phyloP scores from a whole-genome alignment of 2,329 filamentous ascomycete species.

The Graphium sp. region DNA sequence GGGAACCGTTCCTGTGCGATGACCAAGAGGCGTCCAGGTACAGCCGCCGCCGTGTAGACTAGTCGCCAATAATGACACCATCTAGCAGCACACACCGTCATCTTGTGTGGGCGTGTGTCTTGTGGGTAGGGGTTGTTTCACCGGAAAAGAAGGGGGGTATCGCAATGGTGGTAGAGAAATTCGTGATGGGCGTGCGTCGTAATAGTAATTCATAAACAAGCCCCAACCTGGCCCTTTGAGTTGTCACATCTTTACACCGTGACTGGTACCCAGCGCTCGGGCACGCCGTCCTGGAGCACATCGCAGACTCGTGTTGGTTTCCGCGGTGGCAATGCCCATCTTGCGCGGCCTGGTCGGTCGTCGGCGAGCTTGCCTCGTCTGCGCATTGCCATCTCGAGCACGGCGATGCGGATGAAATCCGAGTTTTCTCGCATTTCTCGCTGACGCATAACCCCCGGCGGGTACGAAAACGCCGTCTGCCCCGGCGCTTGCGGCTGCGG shows the following conservation, averaged over 20 bases:
- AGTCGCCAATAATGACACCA: too few species aligned
- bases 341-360: conserved; percentile 47
- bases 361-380: conserved; percentile 49
- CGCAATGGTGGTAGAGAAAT: too few species aligned
- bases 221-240: too few species aligned
- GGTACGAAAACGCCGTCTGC: conserved; percentile 15
- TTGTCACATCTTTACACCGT: conserved; percentile 8
- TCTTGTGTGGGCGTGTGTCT: too few species aligned
- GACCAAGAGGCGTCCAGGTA: too few species aligned
- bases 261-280: conserved; percentile 36
- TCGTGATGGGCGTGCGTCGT: too few species aligned
- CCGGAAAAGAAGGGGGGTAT: too few species aligned
- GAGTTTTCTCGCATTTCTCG: conserved; percentile 54
- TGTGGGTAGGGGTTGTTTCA: too few species aligned
- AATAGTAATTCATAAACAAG: too few species aligned
- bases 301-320: conserved; percentile 37
- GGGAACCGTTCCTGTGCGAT: too few species aligned
- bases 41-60: too few species aligned
- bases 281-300: conserved; percentile 39
- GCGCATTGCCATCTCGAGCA: conserved; percentile 59
- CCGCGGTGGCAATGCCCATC: conserved; percentile 51
- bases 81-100: too few species aligned
- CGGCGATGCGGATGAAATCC: conserved; percentile 53
- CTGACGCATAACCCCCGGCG: conserved; percentile 35
- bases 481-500: conserved; percentile 14